Evolutionary conservation across 495 filamentous ascomycete genomes (phyloP).

Genomic region (Tuber aestivum): DNA sequence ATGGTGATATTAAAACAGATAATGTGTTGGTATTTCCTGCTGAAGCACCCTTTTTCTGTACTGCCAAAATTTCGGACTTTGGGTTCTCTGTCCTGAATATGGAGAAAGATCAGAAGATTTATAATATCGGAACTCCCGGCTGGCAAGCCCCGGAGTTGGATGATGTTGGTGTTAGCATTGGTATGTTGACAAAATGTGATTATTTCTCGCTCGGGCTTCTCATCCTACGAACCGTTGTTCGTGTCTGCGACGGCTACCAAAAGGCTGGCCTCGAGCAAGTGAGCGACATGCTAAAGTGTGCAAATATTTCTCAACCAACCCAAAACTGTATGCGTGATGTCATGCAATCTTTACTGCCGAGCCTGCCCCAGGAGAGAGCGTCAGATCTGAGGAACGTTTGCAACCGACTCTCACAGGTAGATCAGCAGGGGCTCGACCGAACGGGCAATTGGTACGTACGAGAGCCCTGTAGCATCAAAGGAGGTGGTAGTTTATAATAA

Average conservation of each 20-base stretch:
- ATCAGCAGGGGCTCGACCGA: slow-evolving; percentile 13
- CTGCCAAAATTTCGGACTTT: slow-evolving; percentile 41
- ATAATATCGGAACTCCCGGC: slow-evolving; percentile 13
- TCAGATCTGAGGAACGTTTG: slow-evolving; percentile 8
- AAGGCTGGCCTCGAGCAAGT: neutral
- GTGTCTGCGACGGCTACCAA: neutral
- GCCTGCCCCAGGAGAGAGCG: neutral
- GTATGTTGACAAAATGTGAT: slow-evolving; percentile 20
- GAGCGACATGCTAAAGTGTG: neutral
- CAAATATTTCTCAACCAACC: slow-evolving; percentile 1
- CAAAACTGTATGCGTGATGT: slow-evolving; percentile 5
- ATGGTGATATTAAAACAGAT: slow-evolving; percentile 47
- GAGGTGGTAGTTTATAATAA: neutral
- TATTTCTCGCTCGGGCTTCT: slow-evolving; percentile 22
- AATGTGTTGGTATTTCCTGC: slow-evolving; percentile 45
- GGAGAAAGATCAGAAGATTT: slow-evolving; percentile 1
- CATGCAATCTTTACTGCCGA: slow-evolving; percentile 14
- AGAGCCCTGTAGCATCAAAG: neutral
- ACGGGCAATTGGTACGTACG: slow-evolving; percentile 5
- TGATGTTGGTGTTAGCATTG: slow-evolving; percentile 8
- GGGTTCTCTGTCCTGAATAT: slow-evolving; percentile 34
- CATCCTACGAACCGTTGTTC: slow-evolving; percentile 9
- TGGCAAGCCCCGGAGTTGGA: slow-evolving; percentile 21
- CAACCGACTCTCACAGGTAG: slow-evolving; percentile 1
- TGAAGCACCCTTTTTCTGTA: slow-evolving; percentile 27